A percentile compares a stretch with the other conserved stretches of the same genome.
Evolutionary conservation across 768 basidiomycete species (phyloP).

Genomic region (Dioszegia aurantiaca): DNA sequence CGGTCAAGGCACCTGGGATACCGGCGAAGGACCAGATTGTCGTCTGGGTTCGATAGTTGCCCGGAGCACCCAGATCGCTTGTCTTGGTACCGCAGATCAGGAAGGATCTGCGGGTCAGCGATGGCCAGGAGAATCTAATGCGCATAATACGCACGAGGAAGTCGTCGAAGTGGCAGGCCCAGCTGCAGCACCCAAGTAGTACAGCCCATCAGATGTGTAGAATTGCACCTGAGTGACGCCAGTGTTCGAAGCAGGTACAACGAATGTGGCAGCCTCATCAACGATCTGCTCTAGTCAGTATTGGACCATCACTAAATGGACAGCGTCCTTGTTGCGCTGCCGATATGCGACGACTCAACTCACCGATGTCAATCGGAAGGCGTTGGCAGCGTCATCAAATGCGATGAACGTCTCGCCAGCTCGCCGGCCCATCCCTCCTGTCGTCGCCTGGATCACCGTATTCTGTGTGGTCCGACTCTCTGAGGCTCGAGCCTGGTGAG

Average conservation of each 20-base stretch:
- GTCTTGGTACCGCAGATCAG: neutral
- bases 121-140: neutral
- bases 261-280: slow-evolving; percentile 1
- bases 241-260: neutral
- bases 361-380: slow-evolving; percentile 2
- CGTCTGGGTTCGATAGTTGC: slow-evolving; percentile 6
- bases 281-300: no score
- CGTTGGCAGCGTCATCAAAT: slow-evolving; percentile 2
- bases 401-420: slow-evolving; percentile 10
- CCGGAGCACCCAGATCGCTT: slow-evolving; percentile 1
- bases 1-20: slow-evolving; percentile 6
- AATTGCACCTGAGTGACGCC: slow-evolving; percentile 4
- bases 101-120: slow-evolving; percentile 11
- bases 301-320: no score
- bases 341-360: no score
- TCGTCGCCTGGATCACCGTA: slow-evolving; percentile 3
- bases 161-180: neutral
- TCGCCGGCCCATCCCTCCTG: slow-evolving; percentile 8
- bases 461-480: neutral
- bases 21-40: slow-evolving; percentile 15
- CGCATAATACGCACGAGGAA: slow-evolving; percentile 1
- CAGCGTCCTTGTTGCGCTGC: no score
- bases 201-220: slow-evolving; percentile 11
- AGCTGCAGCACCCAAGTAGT: slow-evolving; percentile 1
- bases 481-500: slow-evolving; percentile 3